Conservation (phyloP, 2,329 filamentous ascomycete genomes). For the Paecilomyces fulvus region DNA sequence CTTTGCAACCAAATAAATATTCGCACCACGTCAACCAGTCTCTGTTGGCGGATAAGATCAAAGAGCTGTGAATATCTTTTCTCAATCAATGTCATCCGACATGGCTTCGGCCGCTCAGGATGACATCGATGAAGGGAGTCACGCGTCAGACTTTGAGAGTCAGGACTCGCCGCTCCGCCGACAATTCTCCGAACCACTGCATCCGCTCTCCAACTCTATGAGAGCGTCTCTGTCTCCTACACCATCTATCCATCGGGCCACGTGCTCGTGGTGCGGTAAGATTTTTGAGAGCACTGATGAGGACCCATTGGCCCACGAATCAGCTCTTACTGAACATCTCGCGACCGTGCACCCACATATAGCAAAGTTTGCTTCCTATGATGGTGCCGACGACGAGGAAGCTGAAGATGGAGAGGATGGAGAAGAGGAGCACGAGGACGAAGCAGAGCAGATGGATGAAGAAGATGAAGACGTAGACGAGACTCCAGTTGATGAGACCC, state of each 20-base stretch:
- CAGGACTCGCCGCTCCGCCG: slow-evolving; percentile 28
- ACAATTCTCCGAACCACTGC: slow-evolving; percentile 31
- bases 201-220: slow-evolving; percentile 25
- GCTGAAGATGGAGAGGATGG: slow-evolving; percentile 3
- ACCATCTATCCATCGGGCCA: slow-evolving; percentile 16
- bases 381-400: slow-evolving; percentile 14
- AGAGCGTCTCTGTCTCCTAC: slow-evolving; percentile 26
- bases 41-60: background rate
- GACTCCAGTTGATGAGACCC: slow-evolving; percentile 1
- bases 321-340: slow-evolving; percentile 25
- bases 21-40: background rate
- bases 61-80: background rate
- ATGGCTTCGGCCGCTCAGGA: slow-evolving; percentile 27
- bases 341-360: slow-evolving; percentile 24
- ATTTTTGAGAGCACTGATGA: slow-evolving; percentile 20
- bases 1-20: background rate
- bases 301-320: slow-evolving; percentile 15
- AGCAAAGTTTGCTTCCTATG: slow-evolving; percentile 17
- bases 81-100: slow-evolving; percentile 3
- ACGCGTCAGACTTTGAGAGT: slow-evolving; percentile 28
- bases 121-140: slow-evolving; percentile 27
- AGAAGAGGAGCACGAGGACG: slow-evolving; percentile 9
- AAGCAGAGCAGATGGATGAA: slow-evolving; percentile 8
- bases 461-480: slow-evolving; percentile 12
- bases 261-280: slow-evolving; percentile 31